A percentile compares a stretch with the other conserved stretches of the same genome.
These are phyloP conservation scores for Halophytophthora batemanensis DNA, from an alignment of 352 stramenopile genomes.

Conservation along the genomic window DNA sequence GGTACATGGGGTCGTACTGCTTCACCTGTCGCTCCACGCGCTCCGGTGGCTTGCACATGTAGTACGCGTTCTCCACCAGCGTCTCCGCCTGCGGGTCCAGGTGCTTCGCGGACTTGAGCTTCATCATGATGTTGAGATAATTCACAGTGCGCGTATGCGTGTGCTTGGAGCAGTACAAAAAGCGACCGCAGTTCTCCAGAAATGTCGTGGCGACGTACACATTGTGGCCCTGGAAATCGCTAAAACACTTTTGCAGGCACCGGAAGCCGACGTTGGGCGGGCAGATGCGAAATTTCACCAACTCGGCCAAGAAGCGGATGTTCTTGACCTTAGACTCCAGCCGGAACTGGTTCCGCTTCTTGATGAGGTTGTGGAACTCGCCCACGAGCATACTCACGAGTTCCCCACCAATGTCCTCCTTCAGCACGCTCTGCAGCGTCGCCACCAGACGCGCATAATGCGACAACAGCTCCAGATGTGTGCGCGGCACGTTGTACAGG, in stretches of 20 bases:
- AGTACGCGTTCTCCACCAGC: slow-evolving; percentile 91
- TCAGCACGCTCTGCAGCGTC: slow-evolving; percentile 91
- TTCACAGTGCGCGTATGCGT: slow-evolving; percentile 87
- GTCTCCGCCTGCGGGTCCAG: slow-evolving; percentile 85
- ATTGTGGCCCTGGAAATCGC: slow-evolving; percentile 95
- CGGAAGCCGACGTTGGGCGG: slow-evolving; percentile 93
- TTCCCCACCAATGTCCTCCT: slow-evolving; percentile 88
- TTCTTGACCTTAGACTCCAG: slow-evolving; percentile 95
- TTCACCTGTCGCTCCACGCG: slow-evolving; percentile 73
- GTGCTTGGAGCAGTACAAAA: slow-evolving; percentile 94
- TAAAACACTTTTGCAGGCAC: slow-evolving; percentile 92
- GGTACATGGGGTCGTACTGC: slow-evolving; percentile 89
- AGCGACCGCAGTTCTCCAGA: slow-evolving; percentile 95
- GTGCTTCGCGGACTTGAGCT: slow-evolving; percentile 93
- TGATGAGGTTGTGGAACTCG: slow-evolving; percentile 93
- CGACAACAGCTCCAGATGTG: slow-evolving; percentile 92
- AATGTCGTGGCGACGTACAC: slow-evolving; percentile 95
- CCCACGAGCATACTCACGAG: slow-evolving; percentile 91
- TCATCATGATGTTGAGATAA: slow-evolving; percentile 95
- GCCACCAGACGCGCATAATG: slow-evolving; percentile 95
- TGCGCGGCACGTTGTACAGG: slow-evolving; percentile 92
- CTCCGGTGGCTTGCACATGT: slow-evolving; percentile 90
- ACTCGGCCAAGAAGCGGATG: slow-evolving; percentile 93
- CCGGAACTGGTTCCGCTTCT: slow-evolving; percentile 93
- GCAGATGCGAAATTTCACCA: slow-evolving; percentile 96